These are phyloP conservation scores for Termitomyces eurrhizus DNA, from an alignment of 768 basidiomycete species.

Conservation along the genomic window DNA sequence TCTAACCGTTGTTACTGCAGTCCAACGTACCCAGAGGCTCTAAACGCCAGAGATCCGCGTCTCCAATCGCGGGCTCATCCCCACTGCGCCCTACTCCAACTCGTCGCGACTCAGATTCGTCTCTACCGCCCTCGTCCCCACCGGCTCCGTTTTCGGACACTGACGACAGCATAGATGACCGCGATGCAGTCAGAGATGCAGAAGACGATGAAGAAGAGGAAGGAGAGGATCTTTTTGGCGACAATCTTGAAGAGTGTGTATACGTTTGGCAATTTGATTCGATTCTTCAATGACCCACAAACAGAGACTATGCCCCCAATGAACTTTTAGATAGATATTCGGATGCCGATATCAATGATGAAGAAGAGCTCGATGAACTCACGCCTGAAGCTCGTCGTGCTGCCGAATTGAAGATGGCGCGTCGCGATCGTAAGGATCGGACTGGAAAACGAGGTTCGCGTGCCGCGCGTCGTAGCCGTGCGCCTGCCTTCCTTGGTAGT, in stretches of 20 bases:
- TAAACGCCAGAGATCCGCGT: conserved; percentile 62
- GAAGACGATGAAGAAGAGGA: conserved; percentile 75
- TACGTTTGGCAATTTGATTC: conserved; percentile 4
- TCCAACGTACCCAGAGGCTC: conserved; percentile 39
- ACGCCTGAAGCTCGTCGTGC: conserved; percentile 68
- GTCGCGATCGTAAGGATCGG: conserved; percentile 75
- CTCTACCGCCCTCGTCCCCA: conserved; percentile 83
- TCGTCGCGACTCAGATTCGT: conserved; percentile 62
- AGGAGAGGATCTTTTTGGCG: conserved; percentile 90
- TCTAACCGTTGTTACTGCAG: background rate
- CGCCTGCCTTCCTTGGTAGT: conserved; percentile 83
- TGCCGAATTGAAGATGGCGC: conserved; percentile 85
- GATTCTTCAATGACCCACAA: conserved; percentile 9
- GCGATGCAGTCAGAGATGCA: conserved; percentile 60
- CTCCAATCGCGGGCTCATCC: conserved; percentile 48
- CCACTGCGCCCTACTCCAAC: conserved; percentile 39
- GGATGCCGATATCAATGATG: conserved; percentile 82
- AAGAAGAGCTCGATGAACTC: conserved; percentile 63
- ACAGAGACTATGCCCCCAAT: conserved; percentile 84
- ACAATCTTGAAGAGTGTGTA: conserved; percentile 68
- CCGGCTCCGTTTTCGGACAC: conserved; percentile 84
- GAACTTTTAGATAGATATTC: conserved; percentile 84
- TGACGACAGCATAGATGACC: conserved; percentile 74
- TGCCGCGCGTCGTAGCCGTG: conserved; percentile 74
- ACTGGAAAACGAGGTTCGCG: conserved; percentile 65